These are phyloP conservation scores for Tritrichomonas musculus DNA, from an alignment of 208 protist species.

Conservation along the genomic window DNA sequence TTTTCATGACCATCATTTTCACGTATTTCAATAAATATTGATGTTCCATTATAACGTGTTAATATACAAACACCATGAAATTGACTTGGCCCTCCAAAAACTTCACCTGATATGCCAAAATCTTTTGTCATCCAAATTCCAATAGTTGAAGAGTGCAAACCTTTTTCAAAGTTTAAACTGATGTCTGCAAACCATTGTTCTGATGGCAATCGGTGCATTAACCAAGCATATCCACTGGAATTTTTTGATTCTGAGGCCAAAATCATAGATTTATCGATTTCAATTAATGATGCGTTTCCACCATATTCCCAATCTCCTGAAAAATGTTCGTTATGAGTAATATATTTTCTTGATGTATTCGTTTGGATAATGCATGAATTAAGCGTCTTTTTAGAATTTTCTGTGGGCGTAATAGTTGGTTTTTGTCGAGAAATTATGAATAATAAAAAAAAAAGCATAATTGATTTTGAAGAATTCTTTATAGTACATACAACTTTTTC, in stretches of 20 bases:
- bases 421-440: too few relatives aligned
- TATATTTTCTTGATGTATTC: too few relatives aligned
- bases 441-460: too few relatives aligned
- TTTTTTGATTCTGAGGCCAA: neutral
- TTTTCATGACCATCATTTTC: neutral
- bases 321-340: neutral
- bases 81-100: neutral
- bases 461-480: too few relatives aligned
- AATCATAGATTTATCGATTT: neutral
- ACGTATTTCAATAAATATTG: neutral
- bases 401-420: too few relatives aligned
- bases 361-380: too few relatives aligned
- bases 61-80: neutral
- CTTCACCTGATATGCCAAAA: neutral
- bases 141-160: neutral
- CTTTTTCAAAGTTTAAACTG: neutral
- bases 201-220: neutral
- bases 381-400: too few relatives aligned
- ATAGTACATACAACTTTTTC: too few relatives aligned
- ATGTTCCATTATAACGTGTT: neutral
- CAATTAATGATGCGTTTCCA: neutral
- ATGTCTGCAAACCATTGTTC: neutral
- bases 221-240: neutral
- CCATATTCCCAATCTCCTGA: neutral
- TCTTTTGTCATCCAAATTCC: constrained; percentile 26